phyloP scores from a whole-genome alignment of 345 rosid species.

The Citrus medica region DNA sequence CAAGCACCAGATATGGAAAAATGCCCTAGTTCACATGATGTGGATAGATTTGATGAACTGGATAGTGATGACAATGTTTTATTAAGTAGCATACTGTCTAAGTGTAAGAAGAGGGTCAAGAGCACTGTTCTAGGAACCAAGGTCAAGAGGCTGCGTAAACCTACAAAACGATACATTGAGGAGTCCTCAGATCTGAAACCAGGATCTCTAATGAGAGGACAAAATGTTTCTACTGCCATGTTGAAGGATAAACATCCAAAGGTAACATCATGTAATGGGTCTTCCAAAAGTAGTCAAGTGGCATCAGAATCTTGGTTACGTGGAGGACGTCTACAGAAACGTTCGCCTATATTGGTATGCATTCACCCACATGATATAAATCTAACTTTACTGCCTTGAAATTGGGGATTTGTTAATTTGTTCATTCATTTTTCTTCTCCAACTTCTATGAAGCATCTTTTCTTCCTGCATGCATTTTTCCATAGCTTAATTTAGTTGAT shows the following conservation, averaged over 20 bases:
- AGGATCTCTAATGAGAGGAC: constrained; percentile 6
- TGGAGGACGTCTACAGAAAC: constrained; percentile 41
- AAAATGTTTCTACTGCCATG: constrained; percentile 16
- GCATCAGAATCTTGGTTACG: constrained; percentile 33
- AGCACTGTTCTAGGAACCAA: constrained; percentile 24
- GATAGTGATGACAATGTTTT: constrained; percentile 48
- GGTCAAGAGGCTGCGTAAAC: constrained; percentile 40
- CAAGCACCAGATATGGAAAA: constrained; percentile 19
- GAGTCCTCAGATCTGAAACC: constrained; percentile 34
- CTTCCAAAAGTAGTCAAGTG: constrained; percentile 19
- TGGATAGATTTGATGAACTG: constrained; percentile 27
- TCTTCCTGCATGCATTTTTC: background rate
- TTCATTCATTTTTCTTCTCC: background rate
- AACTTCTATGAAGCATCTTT: background rate
- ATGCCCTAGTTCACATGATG: constrained; percentile 17
- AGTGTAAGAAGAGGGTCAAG: constrained; percentile 27
- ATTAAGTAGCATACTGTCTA: constrained; percentile 31
- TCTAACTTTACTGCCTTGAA: background rate
- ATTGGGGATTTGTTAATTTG: background rate
- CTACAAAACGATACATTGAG: constrained; percentile 53
- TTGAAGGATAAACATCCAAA: constrained; percentile 25
- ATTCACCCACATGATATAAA: background rate
- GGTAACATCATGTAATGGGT: constrained; percentile 23
- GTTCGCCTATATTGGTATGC: constrained; percentile 32
- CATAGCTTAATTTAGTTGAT: background rate